A percentile compares a stretch with the other conserved stretches of the same genome.
These are phyloP conservation scores for Brassica carinata DNA, from an alignment of 345 rosid species.

Conservation along the genomic window DNA sequence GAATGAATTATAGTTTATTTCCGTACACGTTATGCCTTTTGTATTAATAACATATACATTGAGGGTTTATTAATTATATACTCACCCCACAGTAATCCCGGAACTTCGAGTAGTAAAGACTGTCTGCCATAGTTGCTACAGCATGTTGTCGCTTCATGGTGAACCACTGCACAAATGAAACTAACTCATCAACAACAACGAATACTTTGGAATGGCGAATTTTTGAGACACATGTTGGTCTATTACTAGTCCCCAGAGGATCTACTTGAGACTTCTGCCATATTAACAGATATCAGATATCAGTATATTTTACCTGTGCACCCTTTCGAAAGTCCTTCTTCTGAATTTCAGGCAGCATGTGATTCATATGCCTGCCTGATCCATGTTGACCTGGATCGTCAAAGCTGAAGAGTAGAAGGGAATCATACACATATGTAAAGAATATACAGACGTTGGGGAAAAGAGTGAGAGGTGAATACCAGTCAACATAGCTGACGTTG, in stretches of 20 bases:
- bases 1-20: not conserved
- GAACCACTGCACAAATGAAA: constrained; percentile 79
- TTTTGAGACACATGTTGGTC: not conserved
- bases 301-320: constrained; percentile 67
- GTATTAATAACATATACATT: not conserved
- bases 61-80: constrained; percentile 5
- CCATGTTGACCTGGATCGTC: constrained; percentile 97
- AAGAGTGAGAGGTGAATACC: constrained; percentile 48
- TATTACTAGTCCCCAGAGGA: constrained; percentile 10
- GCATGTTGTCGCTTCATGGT: constrained; percentile 97
- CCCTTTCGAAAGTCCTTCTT: constrained; percentile 91
- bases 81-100: constrained; percentile 89
- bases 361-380: constrained; percentile 89
- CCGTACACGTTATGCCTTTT: not conserved
- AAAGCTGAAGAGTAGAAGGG: constrained; percentile 60
- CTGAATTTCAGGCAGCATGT: constrained; percentile 89
- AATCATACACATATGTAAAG: not conserved
- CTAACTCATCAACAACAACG: not conserved
- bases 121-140: constrained; percentile 81
- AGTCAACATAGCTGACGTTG: constrained; percentile 84
- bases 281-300: not conserved
- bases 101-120: constrained; percentile 89
- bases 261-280: constrained; percentile 15
- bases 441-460: constrained; percentile 1
- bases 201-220: not conserved